These are phyloP conservation scores for Fagus sylvatica DNA, from an alignment of 306 rosid genomes.

Conservation along the genomic window DNA sequence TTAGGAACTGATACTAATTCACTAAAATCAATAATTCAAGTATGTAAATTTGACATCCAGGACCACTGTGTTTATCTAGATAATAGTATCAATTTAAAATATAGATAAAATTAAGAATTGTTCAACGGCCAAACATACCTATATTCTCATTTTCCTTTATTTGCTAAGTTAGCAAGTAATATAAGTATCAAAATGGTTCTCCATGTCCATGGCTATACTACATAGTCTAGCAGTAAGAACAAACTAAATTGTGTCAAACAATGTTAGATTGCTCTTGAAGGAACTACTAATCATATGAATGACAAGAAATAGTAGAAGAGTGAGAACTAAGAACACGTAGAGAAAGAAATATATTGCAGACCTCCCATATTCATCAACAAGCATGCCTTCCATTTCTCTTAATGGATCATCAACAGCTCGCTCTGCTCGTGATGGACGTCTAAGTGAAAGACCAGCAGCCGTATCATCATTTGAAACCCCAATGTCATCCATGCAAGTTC, in stretches of 20 bases:
- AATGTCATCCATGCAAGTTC: constrained; percentile 85
- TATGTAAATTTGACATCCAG: not conserved
- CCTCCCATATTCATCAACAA: constrained; percentile 99
- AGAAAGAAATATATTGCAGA: constrained; percentile 33
- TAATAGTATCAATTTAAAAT: not conserved
- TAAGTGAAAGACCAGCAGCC: constrained; percentile 55
- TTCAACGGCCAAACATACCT: not conserved
- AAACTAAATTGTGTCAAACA: not conserved
- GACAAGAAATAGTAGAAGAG: constrained; percentile 1
- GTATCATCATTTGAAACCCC: constrained; percentile 87
- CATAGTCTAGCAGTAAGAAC: not conserved
- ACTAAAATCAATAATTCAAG: not conserved
- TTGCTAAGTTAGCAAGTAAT: not conserved
- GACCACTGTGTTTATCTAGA: not conserved
- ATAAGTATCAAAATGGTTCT: not conserved
- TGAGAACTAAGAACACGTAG: not conserved
- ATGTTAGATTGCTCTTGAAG: not conserved
- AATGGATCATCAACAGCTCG: constrained; percentile 96
- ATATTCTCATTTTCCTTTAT: not conserved
- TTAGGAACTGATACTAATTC: not conserved
- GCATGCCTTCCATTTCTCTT: constrained; percentile 99
- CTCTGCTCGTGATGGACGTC: constrained; percentile 98
- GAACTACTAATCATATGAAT: not conserved
- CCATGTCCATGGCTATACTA: not conserved
- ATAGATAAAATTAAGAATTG: not conserved